Evolutionary conservation across 208 protist genomes (phyloP), one percentile per base, ranked within the genome.

Genomic region (Leishmania gerbilli): DNA sequence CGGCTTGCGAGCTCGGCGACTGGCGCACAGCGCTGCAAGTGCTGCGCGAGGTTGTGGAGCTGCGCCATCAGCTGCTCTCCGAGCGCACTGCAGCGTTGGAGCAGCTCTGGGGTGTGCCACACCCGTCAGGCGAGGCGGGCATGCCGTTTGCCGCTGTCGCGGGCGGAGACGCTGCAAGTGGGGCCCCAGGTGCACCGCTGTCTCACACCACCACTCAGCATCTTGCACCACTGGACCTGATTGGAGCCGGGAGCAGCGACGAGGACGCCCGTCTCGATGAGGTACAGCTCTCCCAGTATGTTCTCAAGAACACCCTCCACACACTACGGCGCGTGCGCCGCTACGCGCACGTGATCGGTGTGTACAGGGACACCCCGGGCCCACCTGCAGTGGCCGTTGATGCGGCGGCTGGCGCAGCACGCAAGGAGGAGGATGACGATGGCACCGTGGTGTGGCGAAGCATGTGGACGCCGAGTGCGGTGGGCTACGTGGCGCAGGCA

Each of bases 401-500:
- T 34, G n/a, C 17, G 19, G n/a, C 65, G 34, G 77, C 42, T 2
- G 72, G 51, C 21, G 17, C 51, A 21, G 72, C 47, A 76, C n/a
- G 53, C 34, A 19, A 58, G 9, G 47, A 53, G 42, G 27, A 53
- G 49, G 27, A 56, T 13, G 74, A 77, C 53, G 78, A 81, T 27
- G 9, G 76, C 75, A 67, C 74, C 58, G 45, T 74, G 15, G 65
- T 89, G 72, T 84, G 79, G 67, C 78, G 64, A 31, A 45, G 42
- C 21, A 83, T 88, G 81, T 92, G 90, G 90, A 85, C 92, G 0
- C 64, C 87, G 17, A 62, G 78, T 5, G 89, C 89, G 21, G 62
- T 88, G 45, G 56, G 85, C 42, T 87, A 91, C 21, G 85, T 94
- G 6, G 89, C 92, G 11, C 92, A 96, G 76, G 89, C 90, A 2